phyloP scores from a whole-genome alignment of 148 eudicot genomes.

The Cornus suecica region DNA sequence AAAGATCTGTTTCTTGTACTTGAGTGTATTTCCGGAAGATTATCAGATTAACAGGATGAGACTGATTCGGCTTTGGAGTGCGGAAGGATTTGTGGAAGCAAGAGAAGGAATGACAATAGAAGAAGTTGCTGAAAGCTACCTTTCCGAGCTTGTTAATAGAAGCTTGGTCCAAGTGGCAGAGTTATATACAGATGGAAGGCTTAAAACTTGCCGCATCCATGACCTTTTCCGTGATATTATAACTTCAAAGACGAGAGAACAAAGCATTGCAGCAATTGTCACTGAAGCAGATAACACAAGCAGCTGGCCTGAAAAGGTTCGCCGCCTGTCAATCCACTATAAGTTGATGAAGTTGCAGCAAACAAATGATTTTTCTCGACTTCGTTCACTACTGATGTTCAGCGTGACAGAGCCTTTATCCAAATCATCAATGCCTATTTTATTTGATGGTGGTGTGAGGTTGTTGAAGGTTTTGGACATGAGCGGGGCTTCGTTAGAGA shows the following conservation, averaged over 20 bases:
- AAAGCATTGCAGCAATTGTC: not conserved
- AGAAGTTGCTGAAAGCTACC: constrained; percentile 8
- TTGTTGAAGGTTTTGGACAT: constrained; percentile 11
- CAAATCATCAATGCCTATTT: not conserved
- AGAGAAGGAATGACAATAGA: constrained; percentile 1
- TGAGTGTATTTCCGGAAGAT: too few relatives aligned
- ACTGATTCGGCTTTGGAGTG: constrained; percentile 15
- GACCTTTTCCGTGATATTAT: constrained; percentile 3
- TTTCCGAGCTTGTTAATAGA: constrained; percentile 5
- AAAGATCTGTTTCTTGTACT: too few relatives aligned
- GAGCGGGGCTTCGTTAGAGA: not conserved
- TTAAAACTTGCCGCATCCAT: not conserved
- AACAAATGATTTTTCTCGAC: too few relatives aligned
- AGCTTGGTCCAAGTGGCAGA: not conserved
- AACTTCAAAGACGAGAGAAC: not conserved
- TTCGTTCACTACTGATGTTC: too few relatives aligned
- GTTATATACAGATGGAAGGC: not conserved
- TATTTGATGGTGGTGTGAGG: not conserved
- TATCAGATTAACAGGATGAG: too few relatives aligned
- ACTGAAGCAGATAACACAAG: too few relatives aligned
- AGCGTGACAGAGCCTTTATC: too few relatives aligned
- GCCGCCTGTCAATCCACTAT: too few relatives aligned
- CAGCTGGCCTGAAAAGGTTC: not conserved
- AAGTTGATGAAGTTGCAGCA: too few relatives aligned
- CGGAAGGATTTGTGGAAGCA: not conserved